phyloP scores from a whole-genome alignment of 768 basidiomycete genomes.

The Rhodosporidiobolus sp. region DNA sequence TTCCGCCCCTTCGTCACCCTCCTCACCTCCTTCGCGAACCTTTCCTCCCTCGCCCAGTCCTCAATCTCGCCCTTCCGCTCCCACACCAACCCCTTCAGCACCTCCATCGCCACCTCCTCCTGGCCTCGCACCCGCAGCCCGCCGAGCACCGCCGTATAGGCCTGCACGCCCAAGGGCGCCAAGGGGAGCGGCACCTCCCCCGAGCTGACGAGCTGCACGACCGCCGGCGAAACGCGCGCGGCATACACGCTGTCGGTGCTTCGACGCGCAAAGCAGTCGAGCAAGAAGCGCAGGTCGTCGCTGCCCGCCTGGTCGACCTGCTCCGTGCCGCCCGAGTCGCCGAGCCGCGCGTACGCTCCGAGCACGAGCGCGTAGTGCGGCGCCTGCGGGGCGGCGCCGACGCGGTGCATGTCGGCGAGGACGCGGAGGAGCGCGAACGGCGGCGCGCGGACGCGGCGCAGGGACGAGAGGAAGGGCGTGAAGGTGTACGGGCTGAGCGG shows the following conservation, averaged over 20 bases:
- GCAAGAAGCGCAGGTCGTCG: not conserved
- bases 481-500: constrained; percentile 20
- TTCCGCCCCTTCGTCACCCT: too few species aligned
- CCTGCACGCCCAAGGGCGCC: not conserved
- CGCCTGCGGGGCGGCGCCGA: not conserved
- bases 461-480: constrained; percentile 4
- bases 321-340: not conserved
- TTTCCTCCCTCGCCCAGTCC: not conserved
- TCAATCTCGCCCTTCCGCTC: constrained; percentile 2
- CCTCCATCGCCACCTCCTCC: not conserved
- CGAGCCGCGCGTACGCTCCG: constrained; percentile 4
- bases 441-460: not conserved
- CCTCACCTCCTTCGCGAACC: constrained; percentile 13
- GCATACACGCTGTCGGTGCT: not conserved
- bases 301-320: not conserved
- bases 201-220: not conserved
- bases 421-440: not conserved
- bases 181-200: not conserved
- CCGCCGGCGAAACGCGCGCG: not conserved
- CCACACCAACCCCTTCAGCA: not conserved
- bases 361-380: constrained; percentile 17
- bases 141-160: constrained; percentile 6
- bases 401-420: not conserved
- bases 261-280: not conserved
- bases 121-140: constrained; percentile 3